phyloP scores from a whole-genome alignment of 192 early-diverging fungal genomes.

The Backusella sp. region DNA sequence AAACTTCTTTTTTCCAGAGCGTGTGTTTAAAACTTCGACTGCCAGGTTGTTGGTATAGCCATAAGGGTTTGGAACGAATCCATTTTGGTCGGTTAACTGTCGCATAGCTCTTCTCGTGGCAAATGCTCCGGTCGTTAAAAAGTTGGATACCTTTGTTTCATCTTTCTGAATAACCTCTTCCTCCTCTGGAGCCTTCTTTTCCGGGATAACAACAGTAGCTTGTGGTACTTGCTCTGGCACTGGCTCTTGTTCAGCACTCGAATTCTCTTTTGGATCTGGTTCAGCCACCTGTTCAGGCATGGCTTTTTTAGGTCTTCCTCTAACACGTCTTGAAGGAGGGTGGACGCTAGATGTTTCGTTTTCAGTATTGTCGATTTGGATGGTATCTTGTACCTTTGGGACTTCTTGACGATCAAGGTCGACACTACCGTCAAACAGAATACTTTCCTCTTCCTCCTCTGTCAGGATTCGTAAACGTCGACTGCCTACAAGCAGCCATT shows the following conservation, averaged over 20 bases:
- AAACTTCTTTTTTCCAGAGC: constrained; percentile 28
- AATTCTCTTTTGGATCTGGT: neutral
- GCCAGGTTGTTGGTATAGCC: constrained; percentile 39
- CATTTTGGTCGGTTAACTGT: constrained; percentile 38
- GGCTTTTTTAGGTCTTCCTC: constrained; percentile 14
- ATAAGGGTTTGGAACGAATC: constrained; percentile 45
- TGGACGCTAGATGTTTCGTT: neutral
- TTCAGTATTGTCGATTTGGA: neutral
- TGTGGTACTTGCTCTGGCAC: neutral
- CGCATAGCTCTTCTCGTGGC: constrained; percentile 45
- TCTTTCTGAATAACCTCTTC: neutral
- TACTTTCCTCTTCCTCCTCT: constrained; percentile 31
- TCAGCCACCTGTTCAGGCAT: neutral
- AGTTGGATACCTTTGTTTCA: neutral
- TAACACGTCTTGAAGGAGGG: neutral
- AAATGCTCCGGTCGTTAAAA: constrained; percentile 51
- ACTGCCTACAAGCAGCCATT: constrained; percentile 54
- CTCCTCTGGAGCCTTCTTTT: neutral
- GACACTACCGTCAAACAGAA: neutral
- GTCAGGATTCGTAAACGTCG: constrained; percentile 35
- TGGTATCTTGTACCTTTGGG: neutral
- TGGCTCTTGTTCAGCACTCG: neutral
- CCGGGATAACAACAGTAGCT: neutral
- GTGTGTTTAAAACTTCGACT: constrained; percentile 42
- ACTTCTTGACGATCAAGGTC: neutral